Base-by-base conservation (phyloP, 148 eudicot species). In the Amaranthus hypochondriacus region DNA sequence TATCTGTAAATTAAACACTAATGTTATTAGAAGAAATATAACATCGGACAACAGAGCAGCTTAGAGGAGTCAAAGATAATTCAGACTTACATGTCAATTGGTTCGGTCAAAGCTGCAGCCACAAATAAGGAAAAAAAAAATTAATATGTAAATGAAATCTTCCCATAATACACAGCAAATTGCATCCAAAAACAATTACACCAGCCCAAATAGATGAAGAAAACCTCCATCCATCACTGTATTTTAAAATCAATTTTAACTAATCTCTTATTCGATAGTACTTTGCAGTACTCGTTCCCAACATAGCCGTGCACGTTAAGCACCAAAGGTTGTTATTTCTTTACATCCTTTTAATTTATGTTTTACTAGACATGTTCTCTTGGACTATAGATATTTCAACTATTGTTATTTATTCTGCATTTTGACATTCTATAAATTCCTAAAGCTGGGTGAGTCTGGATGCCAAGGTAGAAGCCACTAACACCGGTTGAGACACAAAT, bases 1-100 rank as follows among this genome's bases (percentile, higher is more conserved):
- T 95, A 95, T 80, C 96, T 90, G 93, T 66, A 86, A n/a, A 59
- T 56, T 43, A 44, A 65, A 50, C 50, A 64, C 52, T 18, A 50
- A 64, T 5, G 57, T 75, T 1, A 75, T 8, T 4, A 57, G 28
- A 56, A 28, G 75, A 66, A 7, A 46, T 28, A 59, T 42, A 5
- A n/a, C 51, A 13, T 5, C 39, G 47, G 14, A 54, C 59, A 51
- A 54, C 3, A 53, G 7, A 57, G 4, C 55, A 57, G 4, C 55
- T 75, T 21, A 14, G 4, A 56, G 66, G 43, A 76, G 42, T 57
- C 13, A 56, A 46, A 49, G 4, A 50, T 14, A 48, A 48, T 48
- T 42, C 4, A 14, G 57, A 81, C 96, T 93, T 79, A 90, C 96
- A 95, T 80, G 90, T 95, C 97, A 66, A 95, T 90, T 5, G 97